Percentiles rank a stretch among this genome's conserved stretches.
phyloP scores from a whole-genome alignment of 2,329 filamentous ascomycete species.

The Penicillium aurantiogriseum region DNA sequence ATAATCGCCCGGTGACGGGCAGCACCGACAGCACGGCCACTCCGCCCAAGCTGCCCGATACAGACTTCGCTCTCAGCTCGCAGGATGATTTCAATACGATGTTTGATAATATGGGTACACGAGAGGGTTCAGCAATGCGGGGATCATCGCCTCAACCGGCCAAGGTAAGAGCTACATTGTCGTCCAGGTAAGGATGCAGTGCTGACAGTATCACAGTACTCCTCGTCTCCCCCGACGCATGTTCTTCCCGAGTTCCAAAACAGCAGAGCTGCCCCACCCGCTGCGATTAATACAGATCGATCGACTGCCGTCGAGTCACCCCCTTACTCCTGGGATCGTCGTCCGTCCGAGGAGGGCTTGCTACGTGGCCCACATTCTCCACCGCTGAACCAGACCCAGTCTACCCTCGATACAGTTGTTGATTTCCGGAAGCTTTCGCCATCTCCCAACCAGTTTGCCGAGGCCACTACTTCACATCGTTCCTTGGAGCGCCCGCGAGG shows the following conservation, averaged over 20 bases:
- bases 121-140: conserved; percentile 27
- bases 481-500: conserved; percentile 29
- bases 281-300: conserved; percentile 48
- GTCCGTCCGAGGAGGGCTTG: conserved; percentile 51
- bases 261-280: conserved; percentile 30
- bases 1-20: conserved; percentile 49
- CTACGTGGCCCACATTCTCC: conserved; percentile 40
- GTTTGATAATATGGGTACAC: conserved; percentile 49
- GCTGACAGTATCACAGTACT: conserved; percentile 27
- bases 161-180: conserved; percentile 20
- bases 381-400: conserved; percentile 13
- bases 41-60: conserved; percentile 52
- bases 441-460: conserved; percentile 23
- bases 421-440: conserved; percentile 22
- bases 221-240: conserved; percentile 22
- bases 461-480: conserved; percentile 33
- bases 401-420: conserved; percentile 15
- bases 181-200: conserved; percentile 7
- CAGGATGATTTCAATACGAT: conserved; percentile 52
- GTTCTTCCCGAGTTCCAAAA: conserved; percentile 19
- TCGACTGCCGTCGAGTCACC: conserved; percentile 48
- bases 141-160: conserved; percentile 22
- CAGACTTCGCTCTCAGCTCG: conserved; percentile 41
- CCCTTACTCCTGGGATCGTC: conserved; percentile 54
- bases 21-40: conserved; percentile 54